Evolutionary conservation across 805 yeast genomes (phyloP).

Genomic region (Kurtzmaniella cleridarum): DNA sequence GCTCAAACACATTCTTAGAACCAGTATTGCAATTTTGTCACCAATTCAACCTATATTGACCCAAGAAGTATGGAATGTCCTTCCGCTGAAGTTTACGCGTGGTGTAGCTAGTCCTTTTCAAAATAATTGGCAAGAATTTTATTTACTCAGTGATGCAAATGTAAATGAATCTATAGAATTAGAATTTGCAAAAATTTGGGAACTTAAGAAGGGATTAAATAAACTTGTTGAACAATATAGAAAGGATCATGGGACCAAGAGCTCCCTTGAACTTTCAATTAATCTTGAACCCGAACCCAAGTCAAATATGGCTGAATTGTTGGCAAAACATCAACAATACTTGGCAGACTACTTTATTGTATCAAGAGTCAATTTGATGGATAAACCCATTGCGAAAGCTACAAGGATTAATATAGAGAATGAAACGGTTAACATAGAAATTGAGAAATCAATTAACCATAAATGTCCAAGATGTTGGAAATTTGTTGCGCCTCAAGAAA

Average conservation of each 20-base stretch:
- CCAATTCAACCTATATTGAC: slow-evolving; percentile 82
- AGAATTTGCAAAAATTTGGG: slow-evolving; percentile 44
- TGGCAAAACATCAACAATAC: slow-evolving; percentile 16
- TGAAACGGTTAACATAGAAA: slow-evolving; percentile 21
- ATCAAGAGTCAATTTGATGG: slow-evolving; percentile 47
- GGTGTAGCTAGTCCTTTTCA: slow-evolving; percentile 40
- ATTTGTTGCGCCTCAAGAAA: slow-evolving; percentile 46
- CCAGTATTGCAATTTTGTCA: slow-evolving; percentile 62
- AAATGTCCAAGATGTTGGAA: slow-evolving; percentile 98
- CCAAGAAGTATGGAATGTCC: slow-evolving; percentile 81
- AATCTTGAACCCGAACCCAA: slow-evolving; percentile 19
- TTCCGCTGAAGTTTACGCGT: slow-evolving; percentile 26
- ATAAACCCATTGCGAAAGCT: neutral
- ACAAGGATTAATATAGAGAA: slow-evolving; percentile 4
- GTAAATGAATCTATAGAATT: slow-evolving; percentile 27
- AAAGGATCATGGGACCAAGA: slow-evolving; percentile 44
- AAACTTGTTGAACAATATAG: slow-evolving; percentile 54
- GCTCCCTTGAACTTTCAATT: slow-evolving; percentile 56
- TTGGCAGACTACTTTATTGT: slow-evolving; percentile 53
- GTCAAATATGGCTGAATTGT: slow-evolving; percentile 5
- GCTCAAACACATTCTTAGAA: slow-evolving; percentile 49
- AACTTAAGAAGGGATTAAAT: slow-evolving; percentile 45
- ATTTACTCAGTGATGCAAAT: slow-evolving; percentile 28
- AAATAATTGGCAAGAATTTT: slow-evolving; percentile 34
- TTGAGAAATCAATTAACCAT: slow-evolving; percentile 40